phyloP scores from a whole-genome alignment of 495 filamentous ascomycete genomes.

The Cudoniella acicularis region DNA sequence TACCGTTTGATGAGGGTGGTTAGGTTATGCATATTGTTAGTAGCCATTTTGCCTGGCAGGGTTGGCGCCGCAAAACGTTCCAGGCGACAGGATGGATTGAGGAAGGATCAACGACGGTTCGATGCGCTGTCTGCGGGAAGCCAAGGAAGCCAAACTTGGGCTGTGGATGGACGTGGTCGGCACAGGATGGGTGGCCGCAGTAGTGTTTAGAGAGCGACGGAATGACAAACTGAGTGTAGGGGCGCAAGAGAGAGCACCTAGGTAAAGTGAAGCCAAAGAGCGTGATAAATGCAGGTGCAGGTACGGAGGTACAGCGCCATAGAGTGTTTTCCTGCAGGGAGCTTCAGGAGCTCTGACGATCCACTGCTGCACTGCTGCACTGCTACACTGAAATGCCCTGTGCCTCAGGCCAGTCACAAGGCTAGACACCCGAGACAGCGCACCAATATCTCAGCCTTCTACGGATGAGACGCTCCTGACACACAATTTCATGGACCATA shows the following conservation, averaged over 20 bases:
- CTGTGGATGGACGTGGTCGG: no score
- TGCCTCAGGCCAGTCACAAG: background rate
- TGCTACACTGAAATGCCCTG: background rate
- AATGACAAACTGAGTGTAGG: no score
- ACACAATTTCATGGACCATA: background rate
- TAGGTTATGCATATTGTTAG: slow-evolving; percentile 86
- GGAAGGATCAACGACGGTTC: slow-evolving; percentile 13
- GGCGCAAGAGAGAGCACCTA: no score
- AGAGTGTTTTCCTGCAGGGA: background rate
- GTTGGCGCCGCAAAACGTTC: slow-evolving; percentile 11
- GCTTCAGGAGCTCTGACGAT: background rate
- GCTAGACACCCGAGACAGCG: background rate
- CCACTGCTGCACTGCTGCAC: no score
- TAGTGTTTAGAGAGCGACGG: no score
- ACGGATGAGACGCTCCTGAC: background rate
- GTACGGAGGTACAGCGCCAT: background rate
- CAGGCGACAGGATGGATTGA: slow-evolving; percentile 10
- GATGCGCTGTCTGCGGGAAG: background rate
- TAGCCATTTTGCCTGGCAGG: slow-evolving; percentile 39
- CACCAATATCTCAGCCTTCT: background rate
- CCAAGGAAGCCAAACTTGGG: no score
- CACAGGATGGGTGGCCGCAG: background rate
- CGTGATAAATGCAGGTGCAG: no score
- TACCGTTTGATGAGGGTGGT: slow-evolving; percentile 98
- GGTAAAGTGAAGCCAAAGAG: no score